phyloP scores from a whole-genome alignment of 805 yeast genomes.

The Cyberlindnera amylophila region DNA sequence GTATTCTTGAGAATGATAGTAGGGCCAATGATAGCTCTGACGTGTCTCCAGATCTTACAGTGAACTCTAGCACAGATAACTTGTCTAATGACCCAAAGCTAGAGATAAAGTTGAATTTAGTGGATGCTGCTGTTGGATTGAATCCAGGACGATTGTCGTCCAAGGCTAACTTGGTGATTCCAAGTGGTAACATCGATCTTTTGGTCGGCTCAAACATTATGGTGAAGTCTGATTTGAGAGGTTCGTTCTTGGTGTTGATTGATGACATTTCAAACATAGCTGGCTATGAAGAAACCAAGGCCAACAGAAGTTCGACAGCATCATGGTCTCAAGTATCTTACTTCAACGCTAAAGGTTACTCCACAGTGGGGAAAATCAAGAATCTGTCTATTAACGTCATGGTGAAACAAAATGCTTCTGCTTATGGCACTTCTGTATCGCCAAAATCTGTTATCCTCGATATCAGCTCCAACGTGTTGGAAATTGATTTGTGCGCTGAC shows the following conservation, averaged over 20 bases:
- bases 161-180: constrained; percentile 48
- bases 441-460: constrained; percentile 36
- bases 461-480: constrained; percentile 44
- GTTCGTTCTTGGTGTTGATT: constrained; percentile 50
- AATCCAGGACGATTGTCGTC: constrained; percentile 57
- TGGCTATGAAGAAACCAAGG: constrained; percentile 27
- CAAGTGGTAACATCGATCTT: constrained; percentile 52
- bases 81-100: constrained; percentile 8
- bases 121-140: constrained; percentile 58
- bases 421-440: constrained; percentile 10
- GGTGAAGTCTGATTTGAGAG: constrained; percentile 45
- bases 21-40: constrained; percentile 10
- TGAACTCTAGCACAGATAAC: constrained; percentile 8
- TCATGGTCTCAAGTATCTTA: constrained; percentile 40
- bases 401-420: constrained; percentile 25
- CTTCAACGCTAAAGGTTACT: constrained; percentile 47
- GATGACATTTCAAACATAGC: constrained; percentile 51
- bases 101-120: constrained; percentile 25
- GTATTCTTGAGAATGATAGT: constrained; percentile 33
- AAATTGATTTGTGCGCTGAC: constrained; percentile 73
- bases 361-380: constrained; percentile 45
- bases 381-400: constrained; percentile 21
- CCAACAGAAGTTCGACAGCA: constrained; percentile 21
- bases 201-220: constrained; percentile 33
- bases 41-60: not conserved